These are phyloP conservation scores for Carex littledalei DNA, from an alignment of 176 grass and related monocot species.

Conservation along the genomic window DNA sequence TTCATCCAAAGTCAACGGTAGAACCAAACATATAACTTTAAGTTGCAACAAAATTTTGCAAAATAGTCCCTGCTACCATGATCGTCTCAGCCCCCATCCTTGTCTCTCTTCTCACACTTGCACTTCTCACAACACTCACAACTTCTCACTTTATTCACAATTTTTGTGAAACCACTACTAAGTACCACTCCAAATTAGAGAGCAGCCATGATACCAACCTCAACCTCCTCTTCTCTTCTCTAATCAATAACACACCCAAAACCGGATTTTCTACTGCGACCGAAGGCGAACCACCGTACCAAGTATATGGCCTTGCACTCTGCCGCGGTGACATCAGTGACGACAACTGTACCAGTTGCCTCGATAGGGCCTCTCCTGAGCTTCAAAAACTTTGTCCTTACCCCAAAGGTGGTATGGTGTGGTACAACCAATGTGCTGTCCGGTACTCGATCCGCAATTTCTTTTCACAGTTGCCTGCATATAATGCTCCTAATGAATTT, in stretches of 20 bases:
- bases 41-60: background rate
- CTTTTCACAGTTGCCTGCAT: background rate
- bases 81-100: background rate
- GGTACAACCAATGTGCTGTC: constrained; percentile 28
- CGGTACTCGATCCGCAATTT: constrained; percentile 38
- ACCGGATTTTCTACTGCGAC: background rate
- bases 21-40: background rate
- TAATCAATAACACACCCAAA: constrained; percentile 20
- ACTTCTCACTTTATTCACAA: background rate
- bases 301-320: constrained; percentile 28
- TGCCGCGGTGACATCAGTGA: constrained; percentile 41
- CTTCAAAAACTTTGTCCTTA: constrained; percentile 17
- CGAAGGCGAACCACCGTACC: constrained; percentile 21
- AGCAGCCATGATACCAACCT: constrained; percentile 30
- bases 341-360: constrained; percentile 30
- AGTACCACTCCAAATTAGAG: constrained; percentile 1
- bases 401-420: constrained; percentile 25
- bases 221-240: background rate
- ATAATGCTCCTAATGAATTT: background rate
- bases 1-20: background rate
- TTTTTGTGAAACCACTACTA: background rate
- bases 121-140: background rate
- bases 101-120: background rate
- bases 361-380: constrained; percentile 7
- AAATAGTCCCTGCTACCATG: background rate